Percentiles rank a stretch among this genome's conserved stretches.
These are phyloP conservation scores for Ampelocalamus luodianensis DNA, from an alignment of 176 grass and related monocot genomes.

Conservation along the genomic window DNA sequence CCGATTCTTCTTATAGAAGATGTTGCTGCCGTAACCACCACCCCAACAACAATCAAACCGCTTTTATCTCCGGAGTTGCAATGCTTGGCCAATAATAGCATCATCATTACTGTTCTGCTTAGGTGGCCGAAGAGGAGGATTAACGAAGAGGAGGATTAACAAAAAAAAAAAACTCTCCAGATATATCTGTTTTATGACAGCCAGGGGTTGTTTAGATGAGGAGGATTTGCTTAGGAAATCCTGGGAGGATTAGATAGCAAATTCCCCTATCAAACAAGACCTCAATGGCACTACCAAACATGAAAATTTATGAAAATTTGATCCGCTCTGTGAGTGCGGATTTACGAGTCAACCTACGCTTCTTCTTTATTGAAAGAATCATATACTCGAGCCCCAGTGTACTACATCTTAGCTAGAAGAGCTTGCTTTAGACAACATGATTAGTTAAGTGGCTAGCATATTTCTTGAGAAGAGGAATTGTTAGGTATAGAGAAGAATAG, in stretches of 20 bases:
- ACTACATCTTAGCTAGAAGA: not conserved
- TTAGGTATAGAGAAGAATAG: conserved; percentile 39
- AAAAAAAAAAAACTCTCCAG: not conserved
- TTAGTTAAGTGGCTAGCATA: not conserved
- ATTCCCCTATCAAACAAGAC: not conserved
- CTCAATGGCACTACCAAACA: not conserved
- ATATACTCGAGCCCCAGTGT: not conserved
- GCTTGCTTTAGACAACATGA: conserved; percentile 41
- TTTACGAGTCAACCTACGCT: conserved; percentile 18
- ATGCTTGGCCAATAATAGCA: conserved; percentile 27
- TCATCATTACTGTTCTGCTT: conserved; percentile 10
- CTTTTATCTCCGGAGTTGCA: not conserved
- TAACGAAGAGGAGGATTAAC: conserved; percentile 6
- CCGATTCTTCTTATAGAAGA: conserved; percentile 29
- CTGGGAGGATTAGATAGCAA: not conserved
- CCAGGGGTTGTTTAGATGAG: not conserved
- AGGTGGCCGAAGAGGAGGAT: conserved; percentile 15
- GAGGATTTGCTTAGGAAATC: not conserved
- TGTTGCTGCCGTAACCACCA: conserved; percentile 46
- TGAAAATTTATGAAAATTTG: not conserved
- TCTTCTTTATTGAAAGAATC: conserved; percentile 33
- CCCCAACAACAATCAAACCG: conserved; percentile 4
- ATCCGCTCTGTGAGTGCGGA: not conserved
- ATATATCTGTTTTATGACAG: not conserved
- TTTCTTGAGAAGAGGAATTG: conserved; percentile 21